Evolutionary conservation across 176 grass and related monocot species (phyloP).

Genomic region (Juncus inflexus): DNA sequence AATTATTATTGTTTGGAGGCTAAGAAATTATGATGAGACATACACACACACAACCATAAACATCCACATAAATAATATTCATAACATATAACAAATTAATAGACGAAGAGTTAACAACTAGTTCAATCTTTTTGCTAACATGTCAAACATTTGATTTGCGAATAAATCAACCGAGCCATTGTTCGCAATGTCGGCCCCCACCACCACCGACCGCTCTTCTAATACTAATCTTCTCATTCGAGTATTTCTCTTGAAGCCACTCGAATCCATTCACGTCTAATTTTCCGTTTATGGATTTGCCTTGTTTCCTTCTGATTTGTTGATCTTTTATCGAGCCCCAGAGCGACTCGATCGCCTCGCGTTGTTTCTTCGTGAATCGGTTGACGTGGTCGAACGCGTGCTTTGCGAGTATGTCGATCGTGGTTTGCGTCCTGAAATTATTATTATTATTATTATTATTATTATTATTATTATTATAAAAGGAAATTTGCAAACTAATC

Average conservation of each 20-base stretch:
- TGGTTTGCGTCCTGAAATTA: constrained; percentile 79
- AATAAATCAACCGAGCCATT: constrained; percentile 60
- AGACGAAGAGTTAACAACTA: too few relatives aligned
- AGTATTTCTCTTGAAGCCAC: constrained; percentile 78
- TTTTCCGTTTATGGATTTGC: constrained; percentile 85
- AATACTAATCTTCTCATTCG: constrained; percentile 90
- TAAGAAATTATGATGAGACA: too few relatives aligned
- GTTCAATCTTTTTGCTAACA: too few relatives aligned
- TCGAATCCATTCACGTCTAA: constrained; percentile 83
- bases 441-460: too few relatives aligned
- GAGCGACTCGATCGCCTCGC: constrained; percentile 59
- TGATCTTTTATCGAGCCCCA: constrained; percentile 94
- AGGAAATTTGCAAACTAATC: too few relatives aligned
- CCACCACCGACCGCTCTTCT: constrained; percentile 54
- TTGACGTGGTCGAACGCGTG: constrained; percentile 64
- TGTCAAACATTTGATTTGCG: too few relatives aligned
- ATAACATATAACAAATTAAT: too few relatives aligned
- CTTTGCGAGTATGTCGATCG: constrained; percentile 73
- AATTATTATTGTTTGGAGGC: too few relatives aligned
- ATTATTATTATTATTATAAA: too few relatives aligned
- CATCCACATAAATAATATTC: too few relatives aligned
- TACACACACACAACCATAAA: too few relatives aligned
- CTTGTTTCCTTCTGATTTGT: constrained; percentile 73
- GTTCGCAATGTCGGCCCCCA: constrained; percentile 53
- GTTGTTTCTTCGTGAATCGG: constrained; percentile 63